Evolutionary conservation across 2,329 filamentous ascomycete genomes (phyloP), one percentile per base, ranked within the genome.

Genomic region (Remersonia thermophila): DNA sequence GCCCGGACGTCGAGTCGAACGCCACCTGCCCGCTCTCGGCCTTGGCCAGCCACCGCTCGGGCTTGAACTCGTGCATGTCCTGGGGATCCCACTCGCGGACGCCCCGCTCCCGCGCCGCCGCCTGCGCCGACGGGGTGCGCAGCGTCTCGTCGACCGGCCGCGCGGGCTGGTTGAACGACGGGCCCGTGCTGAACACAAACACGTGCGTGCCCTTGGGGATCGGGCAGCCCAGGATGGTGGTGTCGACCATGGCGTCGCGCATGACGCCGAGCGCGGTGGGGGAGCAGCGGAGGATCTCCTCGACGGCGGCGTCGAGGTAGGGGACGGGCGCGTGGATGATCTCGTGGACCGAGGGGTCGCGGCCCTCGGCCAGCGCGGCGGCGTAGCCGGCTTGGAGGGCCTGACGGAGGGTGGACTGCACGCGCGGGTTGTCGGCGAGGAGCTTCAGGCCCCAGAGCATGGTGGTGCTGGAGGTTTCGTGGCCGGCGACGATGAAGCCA

Each of bases 281-380:
- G 11, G 49, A 45, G 7, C 49, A 46, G 8, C 63, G 59, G 4
- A 59, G 36, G 3, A 55, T 51, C 36, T 67, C 63, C 40, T 66
- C 61, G 8, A 61, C 49, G 2, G 48, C 42, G 0, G 57, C 63
- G 35, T 65, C 60, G 8, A 67, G 57, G 33, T 66, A 66, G 2
- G 55, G 58, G 15, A 60, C 37, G 16, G 38, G 27, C 7, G 44
- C 36, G 20, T 40, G 31, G 27, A 48, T 32, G 7, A 48, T 47
- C 6, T 35, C 23, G 10, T 32, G 5, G 4, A 38, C 39, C 1
- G 45, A 39, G 11, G 41, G 43, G 7, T 30, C 15, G 15, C 7
- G 13, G 4, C 7, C 11, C 17, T 13, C n/a, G 10, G 17, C 1
- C 42, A 6, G 52, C 51, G 9, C 35, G 37, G 0, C 42, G 32